These are phyloP conservation scores for Nyctanthes arbortristis DNA, from an alignment of 257 asterid species.

Conservation along the genomic window DNA sequence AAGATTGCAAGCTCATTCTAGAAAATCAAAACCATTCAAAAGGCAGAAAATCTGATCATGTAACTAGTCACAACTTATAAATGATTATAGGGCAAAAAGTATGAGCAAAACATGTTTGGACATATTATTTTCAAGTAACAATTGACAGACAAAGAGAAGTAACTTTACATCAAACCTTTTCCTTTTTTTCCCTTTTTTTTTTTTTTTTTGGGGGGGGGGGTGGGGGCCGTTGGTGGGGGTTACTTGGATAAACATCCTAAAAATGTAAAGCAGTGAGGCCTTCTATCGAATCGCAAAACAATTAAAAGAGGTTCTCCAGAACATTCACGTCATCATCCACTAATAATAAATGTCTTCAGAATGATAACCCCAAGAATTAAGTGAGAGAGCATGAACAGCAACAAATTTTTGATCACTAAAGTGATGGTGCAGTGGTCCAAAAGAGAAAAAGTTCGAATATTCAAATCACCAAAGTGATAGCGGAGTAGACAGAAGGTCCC, in stretches of 20 bases:
- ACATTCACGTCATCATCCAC: neutral
- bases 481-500: neutral
- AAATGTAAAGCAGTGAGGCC: neutral
- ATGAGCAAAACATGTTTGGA: neutral
- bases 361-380: neutral
- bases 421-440: neutral
- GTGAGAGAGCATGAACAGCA: neutral
- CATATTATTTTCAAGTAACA: neutral
- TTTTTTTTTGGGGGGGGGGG: too few species aligned
- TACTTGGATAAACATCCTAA: neutral
- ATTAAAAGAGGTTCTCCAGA: neutral
- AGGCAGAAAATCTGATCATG: neutral
- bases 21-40: slow-evolving; percentile 12
- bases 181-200: too few species aligned
- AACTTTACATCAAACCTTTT: too few species aligned
- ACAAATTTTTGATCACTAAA: neutral
- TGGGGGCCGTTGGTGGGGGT: too few species aligned
- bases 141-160: neutral
- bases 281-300: neutral
- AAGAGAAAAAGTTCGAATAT: neutral
- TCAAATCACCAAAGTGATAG: neutral
- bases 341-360: neutral
- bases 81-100: neutral
- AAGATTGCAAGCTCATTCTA: slow-evolving; percentile 96
- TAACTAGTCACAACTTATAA: neutral